Percentiles rank a stretch among this genome's conserved stretches.
These are phyloP conservation scores for Bretschneidera sinensis DNA, from an alignment of 345 rosid genomes.

Conservation along the genomic window DNA sequence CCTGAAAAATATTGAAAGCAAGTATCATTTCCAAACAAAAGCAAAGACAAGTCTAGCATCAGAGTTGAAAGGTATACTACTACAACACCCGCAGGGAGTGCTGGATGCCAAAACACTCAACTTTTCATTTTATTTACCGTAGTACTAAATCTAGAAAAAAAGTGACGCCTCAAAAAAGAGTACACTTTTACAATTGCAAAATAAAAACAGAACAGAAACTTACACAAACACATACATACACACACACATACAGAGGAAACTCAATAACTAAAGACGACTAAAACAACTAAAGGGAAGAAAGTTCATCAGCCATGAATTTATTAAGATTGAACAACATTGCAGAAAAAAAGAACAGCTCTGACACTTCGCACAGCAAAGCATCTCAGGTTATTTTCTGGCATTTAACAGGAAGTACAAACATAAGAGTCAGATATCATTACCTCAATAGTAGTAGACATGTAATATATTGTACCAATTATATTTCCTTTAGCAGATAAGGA, in stretches of 20 bases:
- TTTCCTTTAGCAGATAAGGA: background rate
- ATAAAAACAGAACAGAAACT: too few species aligned
- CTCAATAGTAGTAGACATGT: background rate
- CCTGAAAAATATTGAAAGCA: slow-evolving; percentile 41
- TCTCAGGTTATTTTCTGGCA: background rate
- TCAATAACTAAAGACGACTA: background rate
- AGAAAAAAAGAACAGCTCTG: background rate
- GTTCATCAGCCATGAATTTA: background rate
- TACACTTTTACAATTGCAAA: too few species aligned
- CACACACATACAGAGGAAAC: background rate
- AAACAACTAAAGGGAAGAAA: background rate
- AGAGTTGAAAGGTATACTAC: too few species aligned
- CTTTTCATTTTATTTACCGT: too few species aligned
- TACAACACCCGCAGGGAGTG: too few species aligned
- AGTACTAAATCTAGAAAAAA: too few species aligned
- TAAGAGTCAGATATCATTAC: background rate
- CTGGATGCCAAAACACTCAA: too few species aligned
- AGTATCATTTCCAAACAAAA: too few species aligned
- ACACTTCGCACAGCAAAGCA: background rate
- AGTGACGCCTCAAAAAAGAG: too few species aligned
- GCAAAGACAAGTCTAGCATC: too few species aligned
- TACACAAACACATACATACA: background rate
- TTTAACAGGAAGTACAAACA: background rate
- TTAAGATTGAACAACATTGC: background rate
- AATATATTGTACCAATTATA: background rate